Conservation (phyloP, 1,284 basidiomycete species). For the Heterobasidion irregulare region DNA sequence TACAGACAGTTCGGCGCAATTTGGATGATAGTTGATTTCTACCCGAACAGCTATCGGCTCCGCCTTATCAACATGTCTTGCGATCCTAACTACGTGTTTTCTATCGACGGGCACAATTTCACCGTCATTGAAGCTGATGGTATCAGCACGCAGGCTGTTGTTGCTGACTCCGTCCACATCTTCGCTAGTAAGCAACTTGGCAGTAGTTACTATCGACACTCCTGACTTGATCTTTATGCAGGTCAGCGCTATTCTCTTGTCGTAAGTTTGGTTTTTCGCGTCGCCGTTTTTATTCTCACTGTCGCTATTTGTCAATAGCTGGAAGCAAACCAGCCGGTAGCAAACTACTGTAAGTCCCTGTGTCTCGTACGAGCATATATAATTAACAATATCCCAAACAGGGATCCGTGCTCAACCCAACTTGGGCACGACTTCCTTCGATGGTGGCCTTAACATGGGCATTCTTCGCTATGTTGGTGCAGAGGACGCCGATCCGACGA, state of each 20-base stretch:
- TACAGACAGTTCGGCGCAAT: too few relatives aligned
- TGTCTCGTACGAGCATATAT: neutral
- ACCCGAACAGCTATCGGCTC: conserved; percentile 21
- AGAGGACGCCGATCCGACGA: conserved; percentile 30
- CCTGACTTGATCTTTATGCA: neutral
- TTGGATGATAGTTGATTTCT: neutral
- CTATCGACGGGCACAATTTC: conserved; percentile 38
- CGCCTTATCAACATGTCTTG: conserved; percentile 25
- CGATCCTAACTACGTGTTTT: conserved; percentile 27
- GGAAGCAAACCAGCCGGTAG: conserved; percentile 26
- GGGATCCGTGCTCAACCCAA: conserved; percentile 15
- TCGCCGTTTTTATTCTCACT: conserved; percentile 7
- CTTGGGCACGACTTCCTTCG: conserved; percentile 11
- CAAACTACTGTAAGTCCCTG: conserved; percentile 29
- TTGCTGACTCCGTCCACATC: conserved; percentile 33
- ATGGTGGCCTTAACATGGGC: conserved; percentile 35
- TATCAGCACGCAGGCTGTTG: conserved; percentile 28
- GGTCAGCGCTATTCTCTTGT: conserved; percentile 29
- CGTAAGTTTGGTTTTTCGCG: conserved; percentile 13
- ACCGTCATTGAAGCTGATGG: conserved; percentile 48
- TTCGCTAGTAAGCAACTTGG: conserved; percentile 17
- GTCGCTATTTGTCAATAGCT: conserved; percentile 11
- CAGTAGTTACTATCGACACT: neutral
- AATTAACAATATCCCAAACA: conserved; percentile 4
- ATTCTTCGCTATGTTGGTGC: conserved; percentile 48